These are phyloP conservation scores for Trypanosomatidae sp. DNA, from an alignment of 208 protist species.

Conservation along the genomic window DNA sequence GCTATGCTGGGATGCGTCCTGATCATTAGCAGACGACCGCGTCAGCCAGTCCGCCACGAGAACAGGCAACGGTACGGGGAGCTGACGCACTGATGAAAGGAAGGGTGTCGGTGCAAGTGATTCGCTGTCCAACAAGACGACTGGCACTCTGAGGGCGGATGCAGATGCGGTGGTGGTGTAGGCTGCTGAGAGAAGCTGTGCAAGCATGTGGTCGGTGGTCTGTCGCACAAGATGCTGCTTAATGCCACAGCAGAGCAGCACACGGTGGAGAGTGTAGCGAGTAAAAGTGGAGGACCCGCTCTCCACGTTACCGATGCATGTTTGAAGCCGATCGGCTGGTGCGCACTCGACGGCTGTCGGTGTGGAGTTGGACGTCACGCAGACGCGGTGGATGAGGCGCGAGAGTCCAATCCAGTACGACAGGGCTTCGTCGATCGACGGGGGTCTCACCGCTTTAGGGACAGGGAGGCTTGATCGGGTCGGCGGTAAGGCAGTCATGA, in stretches of 20 bases:
- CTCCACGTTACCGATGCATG: background rate
- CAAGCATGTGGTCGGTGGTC: constrained; percentile 29
- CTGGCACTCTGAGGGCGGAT: background rate
- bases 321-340: background rate
- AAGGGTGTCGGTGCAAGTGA: background rate
- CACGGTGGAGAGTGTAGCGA: constrained; percentile 14
- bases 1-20: background rate
- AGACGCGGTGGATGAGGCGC: constrained; percentile 15
- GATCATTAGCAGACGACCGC: background rate
- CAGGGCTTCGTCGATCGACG: constrained; percentile 9
- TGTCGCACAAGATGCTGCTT: constrained; percentile 47
- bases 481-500: background rate
- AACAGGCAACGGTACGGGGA: constrained; percentile 6
- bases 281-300: constrained; percentile 2
- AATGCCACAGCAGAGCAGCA: constrained; percentile 46
- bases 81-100: background rate
- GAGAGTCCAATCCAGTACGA: constrained; percentile 23
- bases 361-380: constrained; percentile 2
- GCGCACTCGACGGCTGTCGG: background rate
- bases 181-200: constrained; percentile 25
- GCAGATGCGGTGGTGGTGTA: constrained; percentile 5
- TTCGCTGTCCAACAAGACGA: background rate
- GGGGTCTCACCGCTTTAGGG: background rate
- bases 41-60: constrained; percentile 20
- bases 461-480: background rate